Evolutionary conservation across 352 stramenopile genomes (phyloP), one percentile per base, ranked within the genome.

Genomic region (Paralagenidium karlingii): DNA sequence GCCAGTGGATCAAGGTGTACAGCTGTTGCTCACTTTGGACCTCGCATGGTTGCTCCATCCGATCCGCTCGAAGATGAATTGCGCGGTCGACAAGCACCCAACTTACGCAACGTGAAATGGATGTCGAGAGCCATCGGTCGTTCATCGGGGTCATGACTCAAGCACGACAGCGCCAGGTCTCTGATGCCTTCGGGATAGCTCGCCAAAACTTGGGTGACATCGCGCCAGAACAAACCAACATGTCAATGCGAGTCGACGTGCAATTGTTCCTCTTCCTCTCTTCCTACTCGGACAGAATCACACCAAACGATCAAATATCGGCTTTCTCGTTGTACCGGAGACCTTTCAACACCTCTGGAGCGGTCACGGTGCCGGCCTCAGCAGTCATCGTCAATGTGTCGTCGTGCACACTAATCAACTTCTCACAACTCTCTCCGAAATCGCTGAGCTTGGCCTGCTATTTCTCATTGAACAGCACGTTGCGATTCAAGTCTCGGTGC

Each of bases 241-340:
- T n/a, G n/a, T n/a, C n/a, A n/a, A n/a, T n/a, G n/a, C n/a, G n/a
- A n/a, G n/a, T n/a, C n/a, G n/a, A n/a, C n/a, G n/a, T n/a, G n/a
- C n/a, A n/a, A n/a, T n/a, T n/a, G n/a, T n/a, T n/a, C n/a, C n/a
- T n/a, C n/a, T n/a, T n/a, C n/a, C n/a, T n/a, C n/a, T n/a, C n/a
- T n/a, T 84, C 74, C 5, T 84, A 47, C 52, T 95, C 81, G 79
- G 81, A 95, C 37, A 95, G 74, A 22, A 95, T 83, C 39, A 94
- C 92, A 5, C 66, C 78, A 38, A 94, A 91, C 32, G 70, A 89
- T 45, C 89, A 94, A 9, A 95, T 79, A 36, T 95, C 80, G 3
- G 77, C 78, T 53, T 94, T 93, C 47, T 94, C 82, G 19, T 77
- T 92, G 62, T 94, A 94, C 54, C 83, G 79, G 25, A 89, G 68